A percentile compares a stretch with the other conserved stretches of the same genome.
Evolutionary conservation across 768 basidiomycete genomes (phyloP).

Genomic region (Collybiopsis luxurians): DNA sequence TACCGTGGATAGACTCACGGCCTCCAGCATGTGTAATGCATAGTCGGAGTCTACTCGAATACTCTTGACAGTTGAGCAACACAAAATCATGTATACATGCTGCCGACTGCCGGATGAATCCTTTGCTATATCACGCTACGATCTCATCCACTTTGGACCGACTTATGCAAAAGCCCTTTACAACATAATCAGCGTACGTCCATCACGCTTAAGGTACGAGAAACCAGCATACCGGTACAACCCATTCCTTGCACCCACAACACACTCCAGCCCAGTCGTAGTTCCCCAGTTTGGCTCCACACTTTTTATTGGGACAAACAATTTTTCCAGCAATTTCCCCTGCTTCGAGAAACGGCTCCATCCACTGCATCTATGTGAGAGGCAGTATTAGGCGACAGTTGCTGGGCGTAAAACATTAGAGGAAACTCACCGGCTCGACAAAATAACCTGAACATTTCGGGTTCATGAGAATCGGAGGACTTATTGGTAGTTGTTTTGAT

Average conservation of each 20-base stretch:
- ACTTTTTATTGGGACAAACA: conserved; percentile 88
- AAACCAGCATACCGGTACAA: conserved; percentile 69
- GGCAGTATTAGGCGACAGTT: neutral
- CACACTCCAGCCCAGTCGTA: conserved; percentile 96
- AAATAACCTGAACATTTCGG: conserved; percentile 95
- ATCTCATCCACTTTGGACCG: conserved; percentile 70
- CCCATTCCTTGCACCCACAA: conserved; percentile 92
- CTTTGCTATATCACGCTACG: conserved; percentile 21
- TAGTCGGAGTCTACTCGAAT: too few species aligned
- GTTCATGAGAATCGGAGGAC: conserved; percentile 70
- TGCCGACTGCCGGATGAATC: too few species aligned
- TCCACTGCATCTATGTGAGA: conserved; percentile 82
- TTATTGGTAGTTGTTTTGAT: conserved; percentile 42
- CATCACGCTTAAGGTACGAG: neutral
- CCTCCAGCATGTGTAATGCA: too few species aligned
- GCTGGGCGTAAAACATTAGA: neutral
- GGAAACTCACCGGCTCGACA: conserved; percentile 81
- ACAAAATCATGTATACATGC: too few species aligned
- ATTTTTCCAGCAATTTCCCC: conserved; percentile 89
- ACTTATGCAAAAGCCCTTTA: conserved; percentile 62
- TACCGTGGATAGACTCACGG: too few species aligned
- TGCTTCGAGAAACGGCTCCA: conserved; percentile 76
- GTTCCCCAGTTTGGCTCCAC: conserved; percentile 88
- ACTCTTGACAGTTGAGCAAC: too few species aligned
- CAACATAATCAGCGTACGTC: neutral